A percentile compares a stretch with the other conserved stretches of the same genome.
phyloP scores from a whole-genome alignment of 352 stramenopile genomes.

The Phytophthora multivora region DNA sequence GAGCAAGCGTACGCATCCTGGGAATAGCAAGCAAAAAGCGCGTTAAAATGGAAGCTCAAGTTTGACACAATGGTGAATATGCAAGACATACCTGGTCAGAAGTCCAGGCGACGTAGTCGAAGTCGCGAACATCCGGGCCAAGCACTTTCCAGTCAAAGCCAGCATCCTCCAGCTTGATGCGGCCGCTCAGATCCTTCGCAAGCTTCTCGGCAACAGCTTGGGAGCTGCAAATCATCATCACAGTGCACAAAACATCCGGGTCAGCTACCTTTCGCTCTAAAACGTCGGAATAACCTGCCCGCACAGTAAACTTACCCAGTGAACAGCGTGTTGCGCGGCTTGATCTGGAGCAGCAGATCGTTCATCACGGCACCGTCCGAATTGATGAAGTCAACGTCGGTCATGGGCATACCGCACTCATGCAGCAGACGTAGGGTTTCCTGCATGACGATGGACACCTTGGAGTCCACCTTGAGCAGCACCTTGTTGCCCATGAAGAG shows the following conservation, averaged over 20 bases:
- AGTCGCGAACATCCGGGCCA: conserved; percentile 94
- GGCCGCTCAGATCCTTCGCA: conserved; percentile 88
- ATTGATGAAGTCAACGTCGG: conserved; percentile 98
- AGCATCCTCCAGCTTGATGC: conserved; percentile 97
- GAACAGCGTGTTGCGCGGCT: conserved; percentile 97
- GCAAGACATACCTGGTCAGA: conserved; percentile 89
- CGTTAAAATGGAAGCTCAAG: conserved; percentile 1
- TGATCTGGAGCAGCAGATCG: conserved; percentile 93
- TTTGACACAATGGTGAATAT: not conserved
- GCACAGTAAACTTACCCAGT: conserved; percentile 77
- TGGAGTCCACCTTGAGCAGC: conserved; percentile 94
- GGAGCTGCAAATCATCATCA: conserved; percentile 49
- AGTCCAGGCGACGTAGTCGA: conserved; percentile 98
- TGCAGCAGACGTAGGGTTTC: conserved; percentile 96
- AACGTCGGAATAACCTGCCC: not conserved
- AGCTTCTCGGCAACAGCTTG: conserved; percentile 94
- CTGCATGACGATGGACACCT: conserved; percentile 98
- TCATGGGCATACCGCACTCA: conserved; percentile 94
- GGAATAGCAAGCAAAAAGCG: not conserved
- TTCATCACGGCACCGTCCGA: conserved; percentile 95
- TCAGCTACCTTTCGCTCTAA: conserved; percentile 2
- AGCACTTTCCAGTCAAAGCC: conserved; percentile 99
- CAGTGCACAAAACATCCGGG: conserved; percentile 7
- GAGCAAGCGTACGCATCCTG: conserved; percentile 97
- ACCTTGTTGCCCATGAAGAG: conserved; percentile 99